These are phyloP conservation scores for Setomelanomma holmii DNA, from an alignment of 2,329 filamentous ascomycete genomes.

Conservation along the genomic window DNA sequence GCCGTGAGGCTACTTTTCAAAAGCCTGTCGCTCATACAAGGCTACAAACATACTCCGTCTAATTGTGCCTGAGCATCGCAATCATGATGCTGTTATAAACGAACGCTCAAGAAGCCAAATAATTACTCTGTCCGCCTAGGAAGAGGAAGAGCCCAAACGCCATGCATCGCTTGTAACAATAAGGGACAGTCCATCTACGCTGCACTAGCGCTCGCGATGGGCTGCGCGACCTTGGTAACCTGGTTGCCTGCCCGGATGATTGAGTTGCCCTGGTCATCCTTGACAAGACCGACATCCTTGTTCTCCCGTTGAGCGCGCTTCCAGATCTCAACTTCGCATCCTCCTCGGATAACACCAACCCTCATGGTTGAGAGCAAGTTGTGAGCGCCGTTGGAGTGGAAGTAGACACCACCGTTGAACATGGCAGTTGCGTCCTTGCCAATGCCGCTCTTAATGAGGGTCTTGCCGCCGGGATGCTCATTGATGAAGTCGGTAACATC, in stretches of 20 bases:
- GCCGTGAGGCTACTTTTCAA: slow-evolving; percentile 24
- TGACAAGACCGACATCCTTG: slow-evolving; percentile 81
- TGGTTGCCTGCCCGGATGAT: slow-evolving; percentile 87
- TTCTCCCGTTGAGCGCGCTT: slow-evolving; percentile 52
- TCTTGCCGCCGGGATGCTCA: slow-evolving; percentile 53
- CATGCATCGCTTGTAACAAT: slow-evolving; percentile 37
- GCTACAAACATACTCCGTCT: slow-evolving; percentile 40
- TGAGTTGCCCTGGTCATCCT: slow-evolving; percentile 79
- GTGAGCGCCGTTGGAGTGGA: slow-evolving; percentile 53
- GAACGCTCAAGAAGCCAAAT: slow-evolving; percentile 37
- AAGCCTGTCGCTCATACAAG: slow-evolving; percentile 27
- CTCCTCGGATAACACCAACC: slow-evolving; percentile 53
- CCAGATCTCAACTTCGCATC: slow-evolving; percentile 55
- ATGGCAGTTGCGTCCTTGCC: slow-evolving; percentile 54
- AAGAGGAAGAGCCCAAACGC: slow-evolving; percentile 39
- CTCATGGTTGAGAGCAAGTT: slow-evolving; percentile 54
- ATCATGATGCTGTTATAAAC: slow-evolving; percentile 28
- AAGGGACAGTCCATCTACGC: slow-evolving; percentile 59
- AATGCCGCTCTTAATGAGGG: slow-evolving; percentile 51
- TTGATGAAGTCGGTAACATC: slow-evolving; percentile 53
- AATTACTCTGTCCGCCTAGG: slow-evolving; percentile 30
- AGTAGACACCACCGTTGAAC: slow-evolving; percentile 55
- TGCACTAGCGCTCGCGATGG: slow-evolving; percentile 82
- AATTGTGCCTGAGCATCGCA: slow-evolving; percentile 28
- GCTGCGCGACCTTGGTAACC: slow-evolving; percentile 81